Evolutionary conservation across 495 filamentous ascomycete genomes (phyloP), one percentile per base, ranked within the genome.

Genomic region (Neurospora pannonica): DNA sequence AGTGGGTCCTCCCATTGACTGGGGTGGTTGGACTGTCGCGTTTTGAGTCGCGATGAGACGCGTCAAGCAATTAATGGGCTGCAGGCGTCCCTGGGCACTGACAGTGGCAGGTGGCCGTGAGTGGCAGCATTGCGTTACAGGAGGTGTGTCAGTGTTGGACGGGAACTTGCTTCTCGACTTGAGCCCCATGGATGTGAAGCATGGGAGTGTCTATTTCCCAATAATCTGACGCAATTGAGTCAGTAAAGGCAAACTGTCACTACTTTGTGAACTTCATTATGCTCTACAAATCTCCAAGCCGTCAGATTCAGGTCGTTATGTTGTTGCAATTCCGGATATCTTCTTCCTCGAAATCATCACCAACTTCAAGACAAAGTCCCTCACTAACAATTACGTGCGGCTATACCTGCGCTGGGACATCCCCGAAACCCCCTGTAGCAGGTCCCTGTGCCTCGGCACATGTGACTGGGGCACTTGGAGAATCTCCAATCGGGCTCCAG

Each of bases 361-460:
- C 43, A 48, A 21, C 3, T 48, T 21, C n/a, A n/a, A 24, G 43
- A 24, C 43, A 21, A 48, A 21, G 43, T 48, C 19, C 42, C 43
- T 6, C 24, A 10, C 54, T 67, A 67, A 67, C 54, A 34, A 67
- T 19, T 62, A 34, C 5, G 6, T 34, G 54, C 54, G 28, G 54
- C 54, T 67, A 28, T 67, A 67, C 54, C 54, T 67, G 54, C 54
- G 54, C 54, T 67, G 54, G 54, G 54, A 34, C 54, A 67, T 67
- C 28, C 54, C 54, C 73, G 54, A 71, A n/a, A 28, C 36, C 24
- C 72, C 28, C 48, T 70, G 37, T 48, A 60, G 4, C 40, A 48
- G 39, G 70, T 72, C 34, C 37, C 60, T 72, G 69, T 76, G 76
- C 81, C 81, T 82, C 80, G 81, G 81, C 81, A 83, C 81, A 83